These are phyloP conservation scores for Globisporangium recalcitrans DNA, from an alignment of 352 stramenopile species.

Conservation along the genomic window DNA sequence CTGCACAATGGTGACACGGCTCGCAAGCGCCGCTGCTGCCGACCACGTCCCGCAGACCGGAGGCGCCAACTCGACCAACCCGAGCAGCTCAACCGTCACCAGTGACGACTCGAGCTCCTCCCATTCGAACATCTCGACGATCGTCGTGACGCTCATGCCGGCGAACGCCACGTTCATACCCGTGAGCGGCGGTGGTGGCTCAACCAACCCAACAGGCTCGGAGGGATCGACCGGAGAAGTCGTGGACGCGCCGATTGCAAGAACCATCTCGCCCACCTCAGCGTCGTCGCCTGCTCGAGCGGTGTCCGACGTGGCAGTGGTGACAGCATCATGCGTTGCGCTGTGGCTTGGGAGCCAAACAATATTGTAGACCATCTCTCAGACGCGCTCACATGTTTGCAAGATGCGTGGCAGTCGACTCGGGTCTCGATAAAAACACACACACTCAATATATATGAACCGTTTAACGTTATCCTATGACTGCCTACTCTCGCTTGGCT, in stretches of 20 bases:
- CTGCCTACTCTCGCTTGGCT: too few species aligned
- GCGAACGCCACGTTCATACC: constrained; percentile 3
- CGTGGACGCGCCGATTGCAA: background rate
- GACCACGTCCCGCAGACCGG: constrained; percentile 3
- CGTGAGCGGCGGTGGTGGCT: background rate
- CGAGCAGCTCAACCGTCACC: background rate
- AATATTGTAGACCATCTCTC: background rate
- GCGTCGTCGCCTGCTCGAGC: background rate
- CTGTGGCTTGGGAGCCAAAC: background rate
- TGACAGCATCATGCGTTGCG: background rate
- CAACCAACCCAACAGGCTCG: background rate
- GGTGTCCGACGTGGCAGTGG: background rate
- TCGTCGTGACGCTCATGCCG: constrained; percentile 11
- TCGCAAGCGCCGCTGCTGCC: background rate
- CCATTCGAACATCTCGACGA: background rate
- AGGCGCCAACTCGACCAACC: constrained; percentile 10
- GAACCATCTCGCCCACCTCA: constrained; percentile 4
- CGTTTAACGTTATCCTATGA: constrained; percentile 1
- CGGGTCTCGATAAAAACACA: background rate
- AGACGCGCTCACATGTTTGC: too few species aligned
- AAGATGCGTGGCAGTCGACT: background rate
- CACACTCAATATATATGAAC: constrained; percentile 3
- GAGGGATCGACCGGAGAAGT: background rate
- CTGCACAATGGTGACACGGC: background rate
- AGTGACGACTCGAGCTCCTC: background rate